phyloP scores from a whole-genome alignment of 305 asterid genomes.

The Fraxinus sp. region DNA sequence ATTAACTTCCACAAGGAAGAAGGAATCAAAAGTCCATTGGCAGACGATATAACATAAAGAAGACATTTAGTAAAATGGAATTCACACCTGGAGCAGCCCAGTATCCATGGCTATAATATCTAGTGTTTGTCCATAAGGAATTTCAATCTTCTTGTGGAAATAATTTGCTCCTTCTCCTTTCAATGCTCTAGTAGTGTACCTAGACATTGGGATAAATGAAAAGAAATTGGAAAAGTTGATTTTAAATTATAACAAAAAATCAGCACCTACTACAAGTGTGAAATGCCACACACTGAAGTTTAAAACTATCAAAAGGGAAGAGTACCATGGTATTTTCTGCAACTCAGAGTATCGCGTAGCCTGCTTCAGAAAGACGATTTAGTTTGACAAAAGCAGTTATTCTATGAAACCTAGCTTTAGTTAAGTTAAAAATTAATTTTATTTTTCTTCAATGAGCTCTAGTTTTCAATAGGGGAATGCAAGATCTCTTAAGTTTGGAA shows the following conservation, averaged over 20 bases:
- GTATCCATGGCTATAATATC: constrained; percentile 54
- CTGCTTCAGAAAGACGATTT: constrained; percentile 20
- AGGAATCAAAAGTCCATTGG: neutral
- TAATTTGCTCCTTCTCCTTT: constrained; percentile 32
- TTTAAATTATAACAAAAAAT: neutral
- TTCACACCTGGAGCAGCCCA: constrained; percentile 40
- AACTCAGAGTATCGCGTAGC: constrained; percentile 25
- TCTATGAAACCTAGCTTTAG: neutral
- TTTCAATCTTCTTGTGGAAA: constrained; percentile 34
- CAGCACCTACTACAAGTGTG: neutral
- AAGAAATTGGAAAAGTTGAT: constrained; percentile 3
- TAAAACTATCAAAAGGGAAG: neutral
- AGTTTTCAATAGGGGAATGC: neutral
- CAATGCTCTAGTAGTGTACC: constrained; percentile 44
- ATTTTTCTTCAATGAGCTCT: neutral
- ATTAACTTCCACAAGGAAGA: neutral
- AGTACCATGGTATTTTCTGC: constrained; percentile 39
- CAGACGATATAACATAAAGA: neutral
- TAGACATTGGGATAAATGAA: constrained; percentile 29
- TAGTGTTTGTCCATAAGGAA: constrained; percentile 39
- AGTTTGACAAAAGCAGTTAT: neutral
- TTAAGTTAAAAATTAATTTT: too few relatives aligned
- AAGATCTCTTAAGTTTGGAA: neutral
- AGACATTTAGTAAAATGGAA: constrained; percentile 4
- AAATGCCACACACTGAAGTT: neutral